These are phyloP conservation scores for Dendrothele bispora DNA, from an alignment of 768 basidiomycete genomes.

Conservation along the genomic window DNA sequence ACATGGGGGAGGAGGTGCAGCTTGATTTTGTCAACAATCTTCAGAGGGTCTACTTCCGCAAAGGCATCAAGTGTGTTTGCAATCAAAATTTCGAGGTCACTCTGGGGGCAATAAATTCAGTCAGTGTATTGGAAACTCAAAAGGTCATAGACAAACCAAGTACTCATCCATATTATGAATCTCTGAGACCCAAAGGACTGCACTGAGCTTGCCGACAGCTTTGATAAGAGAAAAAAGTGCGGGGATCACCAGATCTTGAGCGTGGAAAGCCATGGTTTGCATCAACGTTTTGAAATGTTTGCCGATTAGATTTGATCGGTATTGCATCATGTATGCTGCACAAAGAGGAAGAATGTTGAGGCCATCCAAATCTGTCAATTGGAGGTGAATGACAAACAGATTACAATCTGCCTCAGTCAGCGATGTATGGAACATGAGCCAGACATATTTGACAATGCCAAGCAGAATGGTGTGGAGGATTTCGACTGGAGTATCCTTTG, in stretches of 20 bases:
- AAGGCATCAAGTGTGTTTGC: conserved; percentile 19
- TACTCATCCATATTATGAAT: conserved; percentile 36
- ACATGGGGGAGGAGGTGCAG: conserved; percentile 31
- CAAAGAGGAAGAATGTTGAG: conserved; percentile 32
- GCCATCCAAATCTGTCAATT: conserved; percentile 28
- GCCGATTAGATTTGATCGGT: conserved; percentile 40
- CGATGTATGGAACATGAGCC: conserved; percentile 32
- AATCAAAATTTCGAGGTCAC: conserved; percentile 9
- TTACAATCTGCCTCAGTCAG: conserved; percentile 27
- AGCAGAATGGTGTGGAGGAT: too few species aligned
- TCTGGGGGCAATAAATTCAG: conserved; percentile 14
- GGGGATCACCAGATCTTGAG: conserved; percentile 28
- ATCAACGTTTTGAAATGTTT: conserved; percentile 38
- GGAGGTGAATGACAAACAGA: conserved; percentile 26
- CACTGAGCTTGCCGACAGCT: conserved; percentile 30
- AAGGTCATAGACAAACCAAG: conserved; percentile 21
- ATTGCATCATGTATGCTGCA: too few species aligned
- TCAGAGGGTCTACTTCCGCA: conserved; percentile 20
- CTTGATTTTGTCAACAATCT: conserved; percentile 27
- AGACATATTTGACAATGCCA: conserved; percentile 43
- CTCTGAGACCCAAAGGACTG: conserved; percentile 40
- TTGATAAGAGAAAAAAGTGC: conserved; percentile 26
- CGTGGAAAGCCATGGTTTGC: conserved; percentile 37
- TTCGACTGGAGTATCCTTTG: conserved; percentile 38
- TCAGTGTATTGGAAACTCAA: background rate